Percentiles rank a stretch among this genome's conserved stretches.
These are phyloP conservation scores for Sporothrix inflata DNA, from an alignment of 2,329 filamentous ascomycete species.

Conservation along the genomic window DNA sequence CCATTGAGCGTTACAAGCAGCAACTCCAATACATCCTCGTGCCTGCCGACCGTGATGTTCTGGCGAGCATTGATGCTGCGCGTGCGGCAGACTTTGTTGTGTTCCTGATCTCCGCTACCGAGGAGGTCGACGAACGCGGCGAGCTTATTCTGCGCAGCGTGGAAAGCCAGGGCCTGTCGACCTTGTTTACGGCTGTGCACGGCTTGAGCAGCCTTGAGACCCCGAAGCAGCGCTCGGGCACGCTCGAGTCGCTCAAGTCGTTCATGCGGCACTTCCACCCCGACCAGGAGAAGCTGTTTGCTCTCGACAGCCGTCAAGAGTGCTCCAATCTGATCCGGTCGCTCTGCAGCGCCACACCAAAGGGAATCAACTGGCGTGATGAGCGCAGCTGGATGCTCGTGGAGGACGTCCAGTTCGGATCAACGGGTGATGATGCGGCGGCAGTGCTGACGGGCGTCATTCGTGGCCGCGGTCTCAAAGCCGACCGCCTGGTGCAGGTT, in stretches of 20 bases:
- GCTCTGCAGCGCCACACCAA: conserved; percentile 87
- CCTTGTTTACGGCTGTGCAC: conserved; percentile 83
- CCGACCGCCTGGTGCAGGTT: conserved; percentile 85
- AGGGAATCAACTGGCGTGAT: conserved; percentile 93
- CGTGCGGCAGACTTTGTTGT: conserved; percentile 90
- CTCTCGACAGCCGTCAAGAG: conserved; percentile 84
- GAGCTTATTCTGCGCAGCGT: conserved; percentile 84
- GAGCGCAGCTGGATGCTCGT: conserved; percentile 94
- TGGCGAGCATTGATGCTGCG: conserved; percentile 80
- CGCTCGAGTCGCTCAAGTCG: conserved; percentile 82
- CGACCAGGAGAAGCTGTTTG: conserved; percentile 86
- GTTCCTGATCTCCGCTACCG: conserved; percentile 77
- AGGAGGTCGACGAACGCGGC: conserved; percentile 82
- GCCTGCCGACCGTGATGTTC: conserved; percentile 71
- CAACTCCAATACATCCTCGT: conserved; percentile 76
- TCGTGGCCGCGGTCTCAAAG: conserved; percentile 82
- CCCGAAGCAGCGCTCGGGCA: conserved; percentile 74
- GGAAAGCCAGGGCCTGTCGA: conserved; percentile 93
- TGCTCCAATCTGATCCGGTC: conserved; percentile 88
- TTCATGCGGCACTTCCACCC: conserved; percentile 96
- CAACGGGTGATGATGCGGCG: conserved; percentile 49
- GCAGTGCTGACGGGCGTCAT: conserved; percentile 80
- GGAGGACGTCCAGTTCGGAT: conserved; percentile 75
- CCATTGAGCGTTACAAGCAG: conserved; percentile 91
- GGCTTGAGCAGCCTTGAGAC: conserved; percentile 77